Base-by-base conservation (phyloP, 2,329 filamentous ascomycete species). In the Scolecobasidium constrictum region DNA sequence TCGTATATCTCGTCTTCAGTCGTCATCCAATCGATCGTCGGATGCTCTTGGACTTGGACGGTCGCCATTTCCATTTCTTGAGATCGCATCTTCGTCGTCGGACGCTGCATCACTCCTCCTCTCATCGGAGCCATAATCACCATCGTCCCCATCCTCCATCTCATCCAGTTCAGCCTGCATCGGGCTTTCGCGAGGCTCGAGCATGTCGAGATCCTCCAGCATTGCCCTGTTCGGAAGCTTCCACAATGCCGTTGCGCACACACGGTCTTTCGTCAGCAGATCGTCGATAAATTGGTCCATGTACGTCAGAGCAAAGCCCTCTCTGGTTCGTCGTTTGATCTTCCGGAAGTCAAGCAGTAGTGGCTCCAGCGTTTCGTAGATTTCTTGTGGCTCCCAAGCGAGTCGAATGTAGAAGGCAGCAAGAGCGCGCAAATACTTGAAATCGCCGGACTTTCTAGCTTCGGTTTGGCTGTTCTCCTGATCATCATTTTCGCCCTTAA, bases 211-310 rank as follows among this genome's bases (percentile, higher is more conserved):
- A 59, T 98, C 92, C 65, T 98, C 92, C 49, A 98, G 59, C 40
- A 85, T 73, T 50, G 83, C 78, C 52, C 92, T 72, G 46, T 78
- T 78, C 3, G 88, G 85, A 71, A 98, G 74, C 66, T 94, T 94
- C 79, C 86, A 93, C 52, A 98, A 58, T 56, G 81, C 93, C 3
- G 92, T 96, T 28, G 81, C 90, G 57, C 90, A 96, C 0, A 95
- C 81, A 41, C 92, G 74, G 45, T 93, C 86, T 63, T 94, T 94
- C 0, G 77, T 83, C 48, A 98, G 68, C 50, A 98, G 64, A 48
- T 95, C 87, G 60, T 98, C 92, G 43, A 96, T 78, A 59, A 98
- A 96, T 53, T 90, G 81, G 61, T 98, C 92, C 63, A 98, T 71
- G 55, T 76, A 83, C 3, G 86, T 92, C 52, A 98, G 60, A 11